These are phyloP conservation scores for Ormosia semicastrata DNA, from an alignment of 306 rosid species.

Conservation along the genomic window DNA sequence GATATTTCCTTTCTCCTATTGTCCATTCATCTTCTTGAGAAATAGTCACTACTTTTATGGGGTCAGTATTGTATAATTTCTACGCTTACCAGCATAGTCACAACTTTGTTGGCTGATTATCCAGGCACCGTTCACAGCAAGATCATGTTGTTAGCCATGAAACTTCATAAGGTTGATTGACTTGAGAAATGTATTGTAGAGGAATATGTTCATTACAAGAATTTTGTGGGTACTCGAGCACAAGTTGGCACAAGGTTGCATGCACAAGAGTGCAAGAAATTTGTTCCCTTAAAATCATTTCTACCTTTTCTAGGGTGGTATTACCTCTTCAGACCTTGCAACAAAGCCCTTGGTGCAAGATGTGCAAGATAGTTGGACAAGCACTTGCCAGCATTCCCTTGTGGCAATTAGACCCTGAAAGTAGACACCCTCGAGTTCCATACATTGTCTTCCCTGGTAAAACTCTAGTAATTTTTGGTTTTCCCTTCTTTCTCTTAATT, in stretches of 20 bases:
- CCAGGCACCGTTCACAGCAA: background rate
- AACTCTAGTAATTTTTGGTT: background rate
- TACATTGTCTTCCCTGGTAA: slow-evolving; percentile 98
- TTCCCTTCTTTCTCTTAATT: background rate
- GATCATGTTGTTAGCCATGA: background rate
- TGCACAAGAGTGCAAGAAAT: background rate
- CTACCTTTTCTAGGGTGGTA: slow-evolving; percentile 75
- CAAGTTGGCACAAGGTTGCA: background rate
- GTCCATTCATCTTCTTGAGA: background rate
- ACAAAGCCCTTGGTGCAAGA: slow-evolving; percentile 92
- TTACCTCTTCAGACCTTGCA: slow-evolving; percentile 95
- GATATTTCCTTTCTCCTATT: slow-evolving; percentile 7
- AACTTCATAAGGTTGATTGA: slow-evolving; percentile 7
- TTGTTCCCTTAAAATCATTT: background rate
- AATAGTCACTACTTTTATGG: background rate
- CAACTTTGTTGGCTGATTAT: background rate
- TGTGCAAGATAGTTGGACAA: slow-evolving; percentile 96
- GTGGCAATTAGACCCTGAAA: slow-evolving; percentile 96
- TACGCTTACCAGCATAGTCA: background rate
- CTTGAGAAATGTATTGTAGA: background rate
- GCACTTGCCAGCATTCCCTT: slow-evolving; percentile 94
- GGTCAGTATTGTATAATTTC: background rate
- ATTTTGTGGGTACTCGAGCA: background rate
- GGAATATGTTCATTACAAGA: background rate
- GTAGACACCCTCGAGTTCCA: slow-evolving; percentile 96